A percentile compares a stretch with the other conserved stretches of the same genome.
These are phyloP conservation scores for Nannochloris sp. DNA, from an alignment of 139 green algal species.

Conservation along the genomic window DNA sequence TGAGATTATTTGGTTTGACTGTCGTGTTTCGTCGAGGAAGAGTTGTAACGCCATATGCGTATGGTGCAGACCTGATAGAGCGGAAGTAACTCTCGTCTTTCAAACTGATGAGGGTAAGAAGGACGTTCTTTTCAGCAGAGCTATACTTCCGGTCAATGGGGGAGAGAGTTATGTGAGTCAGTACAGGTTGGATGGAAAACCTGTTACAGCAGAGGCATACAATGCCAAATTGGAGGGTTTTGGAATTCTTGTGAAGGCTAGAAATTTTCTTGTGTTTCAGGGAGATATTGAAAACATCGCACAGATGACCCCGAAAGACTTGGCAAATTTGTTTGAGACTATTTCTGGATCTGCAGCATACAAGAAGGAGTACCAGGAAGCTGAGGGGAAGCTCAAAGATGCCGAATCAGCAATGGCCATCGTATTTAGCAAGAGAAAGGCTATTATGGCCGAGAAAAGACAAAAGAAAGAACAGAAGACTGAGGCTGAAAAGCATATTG, in stretches of 20 bases:
- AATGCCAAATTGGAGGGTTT: constrained; percentile 55
- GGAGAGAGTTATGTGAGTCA: constrained; percentile 29
- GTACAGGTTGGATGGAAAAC: constrained; percentile 69
- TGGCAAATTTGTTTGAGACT: constrained; percentile 87
- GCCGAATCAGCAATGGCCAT: constrained; percentile 56
- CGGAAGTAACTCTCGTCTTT: constrained; percentile 68
- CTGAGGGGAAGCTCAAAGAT: constrained; percentile 33
- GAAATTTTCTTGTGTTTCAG: constrained; percentile 99
- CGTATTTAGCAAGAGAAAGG: constrained; percentile 68
- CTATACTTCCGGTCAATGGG: constrained; percentile 38
- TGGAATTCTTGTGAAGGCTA: constrained; percentile 87
- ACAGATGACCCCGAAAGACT: constrained; percentile 60
- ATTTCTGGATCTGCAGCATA: constrained; percentile 63
- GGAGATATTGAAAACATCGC: constrained; percentile 96
- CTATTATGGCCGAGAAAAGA: constrained; percentile 60
- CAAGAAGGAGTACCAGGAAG: constrained; percentile 62
- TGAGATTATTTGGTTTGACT: too few species aligned
- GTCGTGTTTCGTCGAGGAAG: too few species aligned
- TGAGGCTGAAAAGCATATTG: constrained; percentile 84
- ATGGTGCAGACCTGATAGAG: constrained; percentile 29
- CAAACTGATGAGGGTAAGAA: constrained; percentile 36
- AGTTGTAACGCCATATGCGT: background rate
- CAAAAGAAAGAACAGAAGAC: constrained; percentile 96
- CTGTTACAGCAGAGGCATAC: constrained; percentile 82
- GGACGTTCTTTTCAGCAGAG: constrained; percentile 64